Evolutionary conservation across 352 stramenopile genomes (phyloP).

Genomic region (Discostella stelligera): DNA sequence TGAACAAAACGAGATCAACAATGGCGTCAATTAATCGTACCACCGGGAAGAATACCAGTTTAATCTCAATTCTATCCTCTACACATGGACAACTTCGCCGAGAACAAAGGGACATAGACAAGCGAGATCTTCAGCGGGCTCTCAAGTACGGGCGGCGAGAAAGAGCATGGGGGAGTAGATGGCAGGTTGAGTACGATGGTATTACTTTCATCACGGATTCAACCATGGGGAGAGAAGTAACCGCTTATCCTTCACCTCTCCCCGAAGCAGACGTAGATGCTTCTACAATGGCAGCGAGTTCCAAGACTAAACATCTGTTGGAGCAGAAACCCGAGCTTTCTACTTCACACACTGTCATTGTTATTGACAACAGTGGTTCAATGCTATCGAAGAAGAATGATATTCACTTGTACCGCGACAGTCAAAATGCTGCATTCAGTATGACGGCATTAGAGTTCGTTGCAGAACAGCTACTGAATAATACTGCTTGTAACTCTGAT

Average conservation of each 20-base stretch:
- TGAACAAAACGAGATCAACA: neutral
- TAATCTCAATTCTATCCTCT: constrained; percentile 43
- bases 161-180: constrained; percentile 21
- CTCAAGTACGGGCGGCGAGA: constrained; percentile 34
- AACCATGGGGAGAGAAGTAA: constrained; percentile 23
- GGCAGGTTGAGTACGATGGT: constrained; percentile 37
- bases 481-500: constrained; percentile 30
- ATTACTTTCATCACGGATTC: constrained; percentile 35
- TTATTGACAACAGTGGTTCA: constrained; percentile 39
- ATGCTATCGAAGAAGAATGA: constrained; percentile 38
- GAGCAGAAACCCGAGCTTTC: constrained; percentile 30
- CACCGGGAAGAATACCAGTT: constrained; percentile 27
- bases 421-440: constrained; percentile 37
- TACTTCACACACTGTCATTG: constrained; percentile 32
- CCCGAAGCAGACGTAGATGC: constrained; percentile 5
- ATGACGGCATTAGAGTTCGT: constrained; percentile 32
- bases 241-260: constrained; percentile 34
- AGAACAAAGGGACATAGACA: constrained; percentile 51
- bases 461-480: constrained; percentile 27
- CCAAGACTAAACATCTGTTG: constrained; percentile 19
- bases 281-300: neutral
- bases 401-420: constrained; percentile 34
- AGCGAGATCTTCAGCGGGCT: constrained; percentile 45
- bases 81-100: constrained; percentile 42
- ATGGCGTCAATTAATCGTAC: constrained; percentile 3